These are phyloP conservation scores for Monoraphidium neglectum DNA, from an alignment of 139 green algal genomes.

Conservation along the genomic window DNA sequence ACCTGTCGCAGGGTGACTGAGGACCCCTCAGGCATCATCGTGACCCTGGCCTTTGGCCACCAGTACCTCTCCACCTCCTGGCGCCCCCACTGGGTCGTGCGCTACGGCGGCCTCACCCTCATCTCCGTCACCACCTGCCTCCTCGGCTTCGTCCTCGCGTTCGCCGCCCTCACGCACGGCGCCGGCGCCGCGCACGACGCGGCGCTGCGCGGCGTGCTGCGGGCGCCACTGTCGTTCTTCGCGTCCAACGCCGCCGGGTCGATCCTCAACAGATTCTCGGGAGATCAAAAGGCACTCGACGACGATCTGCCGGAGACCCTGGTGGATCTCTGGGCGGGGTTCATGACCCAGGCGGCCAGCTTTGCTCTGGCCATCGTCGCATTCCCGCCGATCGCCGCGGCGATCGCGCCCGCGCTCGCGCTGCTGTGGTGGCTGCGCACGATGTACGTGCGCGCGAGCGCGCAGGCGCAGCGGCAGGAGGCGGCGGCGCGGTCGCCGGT, in stretches of 20 bases:
- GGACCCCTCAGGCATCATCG: too few species aligned
- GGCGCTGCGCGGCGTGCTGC: slow-evolving; percentile 59
- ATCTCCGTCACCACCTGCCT: slow-evolving; percentile 47
- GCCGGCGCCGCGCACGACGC: slow-evolving; percentile 51
- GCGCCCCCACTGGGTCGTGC: slow-evolving; percentile 37
- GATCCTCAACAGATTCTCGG: slow-evolving; percentile 83
- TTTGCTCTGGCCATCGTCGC: slow-evolving; percentile 52
- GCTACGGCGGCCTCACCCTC: slow-evolving; percentile 56
- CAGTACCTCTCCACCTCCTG: too few species aligned
- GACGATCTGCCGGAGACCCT: slow-evolving; percentile 62
- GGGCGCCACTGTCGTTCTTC: slow-evolving; percentile 89
- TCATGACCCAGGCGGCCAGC: slow-evolving; percentile 40
- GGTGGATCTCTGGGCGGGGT: slow-evolving; percentile 60
- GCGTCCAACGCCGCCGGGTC: slow-evolving; percentile 87
- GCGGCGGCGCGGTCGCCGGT: slow-evolving; percentile 78
- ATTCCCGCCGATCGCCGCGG: slow-evolving; percentile 65
- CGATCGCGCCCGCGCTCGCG: slow-evolving; percentile 60
- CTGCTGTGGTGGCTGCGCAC: slow-evolving; percentile 46
- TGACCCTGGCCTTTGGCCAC: too few species aligned
- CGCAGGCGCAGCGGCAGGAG: slow-evolving; percentile 92
- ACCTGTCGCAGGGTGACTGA: too few species aligned
- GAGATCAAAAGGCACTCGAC: slow-evolving; percentile 76
- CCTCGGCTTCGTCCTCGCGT: slow-evolving; percentile 55
- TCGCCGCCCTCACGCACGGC: slow-evolving; percentile 42
- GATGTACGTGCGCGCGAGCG: slow-evolving; percentile 64